A percentile compares a stretch with the other conserved stretches of the same genome.
Conservation (phyloP, 2,329 filamentous ascomycete species). For the Aspergillus amoenus region DNA sequence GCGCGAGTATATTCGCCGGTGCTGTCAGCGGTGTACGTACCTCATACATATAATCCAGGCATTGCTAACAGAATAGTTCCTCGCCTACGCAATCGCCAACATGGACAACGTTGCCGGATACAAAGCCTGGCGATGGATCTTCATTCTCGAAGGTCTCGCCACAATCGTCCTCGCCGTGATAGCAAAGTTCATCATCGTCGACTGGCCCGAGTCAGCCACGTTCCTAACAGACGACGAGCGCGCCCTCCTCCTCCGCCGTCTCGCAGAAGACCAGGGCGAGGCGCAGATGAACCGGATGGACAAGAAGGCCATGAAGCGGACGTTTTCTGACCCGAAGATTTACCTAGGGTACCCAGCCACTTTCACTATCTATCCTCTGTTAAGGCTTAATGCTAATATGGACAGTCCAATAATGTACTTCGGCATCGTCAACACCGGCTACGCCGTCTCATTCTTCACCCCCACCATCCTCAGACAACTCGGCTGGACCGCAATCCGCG, state of each 20-base stretch:
- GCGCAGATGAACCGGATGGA: slow-evolving; percentile 9
- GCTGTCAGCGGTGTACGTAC: slow-evolving; percentile 15
- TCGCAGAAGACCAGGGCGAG: slow-evolving; percentile 15
- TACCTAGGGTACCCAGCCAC: slow-evolving; percentile 21
- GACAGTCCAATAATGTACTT: slow-evolving; percentile 12
- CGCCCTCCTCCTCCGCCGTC: slow-evolving; percentile 13
- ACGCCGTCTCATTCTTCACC: slow-evolving; percentile 25
- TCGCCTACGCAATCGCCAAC: slow-evolving; percentile 10
- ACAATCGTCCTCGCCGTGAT: slow-evolving; percentile 14
- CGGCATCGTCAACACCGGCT: slow-evolving; percentile 18
- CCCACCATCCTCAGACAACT: slow-evolving; percentile 35
- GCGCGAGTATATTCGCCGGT: slow-evolving; percentile 17
- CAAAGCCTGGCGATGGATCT: slow-evolving; percentile 18
- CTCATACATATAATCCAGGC: neutral
- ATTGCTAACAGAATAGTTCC: slow-evolving; percentile 1
- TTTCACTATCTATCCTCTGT: neutral
- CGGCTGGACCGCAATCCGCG: slow-evolving; percentile 30
- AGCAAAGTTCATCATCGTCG: slow-evolving; percentile 15
- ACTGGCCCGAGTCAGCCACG: slow-evolving; percentile 16
- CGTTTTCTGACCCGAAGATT: slow-evolving; percentile 17
- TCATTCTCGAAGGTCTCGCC: slow-evolving; percentile 17
- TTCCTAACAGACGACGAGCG: slow-evolving; percentile 16
- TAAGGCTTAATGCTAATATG: neutral
- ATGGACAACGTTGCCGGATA: slow-evolving; percentile 15
- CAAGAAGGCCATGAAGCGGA: slow-evolving; percentile 8